Conservation (phyloP, 2,329 filamentous ascomycete genomes). For the Fusarium pseudoanthophilum region DNA sequence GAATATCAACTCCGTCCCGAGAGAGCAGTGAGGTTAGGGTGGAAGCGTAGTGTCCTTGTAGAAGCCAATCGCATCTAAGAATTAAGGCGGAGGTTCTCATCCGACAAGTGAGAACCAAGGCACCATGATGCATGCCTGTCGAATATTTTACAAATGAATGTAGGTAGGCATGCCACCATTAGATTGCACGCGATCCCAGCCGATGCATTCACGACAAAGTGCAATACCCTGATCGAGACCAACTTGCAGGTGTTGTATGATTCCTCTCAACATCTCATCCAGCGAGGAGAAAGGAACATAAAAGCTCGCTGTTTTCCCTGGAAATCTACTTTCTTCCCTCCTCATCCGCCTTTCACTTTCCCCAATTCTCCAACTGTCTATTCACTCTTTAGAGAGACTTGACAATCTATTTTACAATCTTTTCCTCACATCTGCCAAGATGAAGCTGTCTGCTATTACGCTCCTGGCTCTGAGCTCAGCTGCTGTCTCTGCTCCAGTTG, state of each 20-base stretch:
- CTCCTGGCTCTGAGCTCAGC: slow-evolving; percentile 11
- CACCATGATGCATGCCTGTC: background rate
- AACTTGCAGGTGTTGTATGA: no score
- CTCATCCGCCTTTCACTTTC: background rate
- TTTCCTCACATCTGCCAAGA: background rate
- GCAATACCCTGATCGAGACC: background rate
- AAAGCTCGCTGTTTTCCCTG: background rate
- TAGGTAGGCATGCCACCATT: background rate
- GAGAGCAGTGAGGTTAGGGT: background rate
- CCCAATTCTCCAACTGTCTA: background rate
- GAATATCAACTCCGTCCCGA: background rate
- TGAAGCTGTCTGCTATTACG: slow-evolving; percentile 18
- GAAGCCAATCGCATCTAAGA: background rate
- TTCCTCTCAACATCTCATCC: no score
- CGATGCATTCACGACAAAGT: background rate
- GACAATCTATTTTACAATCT: background rate
- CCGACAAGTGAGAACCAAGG: background rate
- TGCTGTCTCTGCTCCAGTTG: slow-evolving; percentile 3
- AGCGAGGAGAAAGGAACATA: background rate
- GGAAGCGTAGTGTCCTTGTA: no score
- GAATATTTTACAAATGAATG: no score
- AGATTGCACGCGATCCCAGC: background rate
- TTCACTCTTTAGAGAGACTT: background rate
- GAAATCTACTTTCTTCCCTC: background rate
- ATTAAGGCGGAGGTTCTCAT: background rate